Evolutionary conservation across 108 stramenopile species (phyloP).

Genomic region (Nitzschia palea): DNA sequence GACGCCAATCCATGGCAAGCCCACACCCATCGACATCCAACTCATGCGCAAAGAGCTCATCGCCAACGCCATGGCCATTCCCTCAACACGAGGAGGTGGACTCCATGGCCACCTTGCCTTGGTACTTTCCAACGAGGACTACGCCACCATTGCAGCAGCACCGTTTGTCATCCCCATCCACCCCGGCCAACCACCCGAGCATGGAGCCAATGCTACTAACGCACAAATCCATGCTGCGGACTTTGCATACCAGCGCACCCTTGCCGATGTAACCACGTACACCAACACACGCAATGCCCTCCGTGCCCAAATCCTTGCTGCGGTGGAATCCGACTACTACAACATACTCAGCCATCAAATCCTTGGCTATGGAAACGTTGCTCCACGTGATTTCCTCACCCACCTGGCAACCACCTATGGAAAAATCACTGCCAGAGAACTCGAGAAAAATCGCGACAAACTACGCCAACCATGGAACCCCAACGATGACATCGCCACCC

Average conservation of each 20-base stretch:
- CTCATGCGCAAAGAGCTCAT: background rate
- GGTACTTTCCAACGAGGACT: background rate
- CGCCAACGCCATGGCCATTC: too few relatives aligned
- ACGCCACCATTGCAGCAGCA: background rate
- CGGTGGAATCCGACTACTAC: constrained; percentile 1
- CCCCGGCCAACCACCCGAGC: background rate
- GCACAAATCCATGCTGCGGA: background rate
- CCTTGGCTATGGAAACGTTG: constrained; percentile 3
- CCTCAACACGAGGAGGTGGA: too few relatives aligned
- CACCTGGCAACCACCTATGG: constrained; percentile 31
- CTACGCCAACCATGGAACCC: constrained; percentile 14
- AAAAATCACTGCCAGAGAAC: constrained; percentile 14
- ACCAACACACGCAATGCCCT: background rate
- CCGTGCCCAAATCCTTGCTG: background rate
- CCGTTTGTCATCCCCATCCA: background rate
- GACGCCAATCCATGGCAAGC: background rate
- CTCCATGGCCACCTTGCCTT: too few relatives aligned
- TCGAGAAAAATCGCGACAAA: constrained; percentile 7
- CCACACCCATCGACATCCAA: background rate
- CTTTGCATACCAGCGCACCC: too few relatives aligned
- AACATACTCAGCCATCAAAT: constrained; percentile 5
- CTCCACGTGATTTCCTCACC: background rate
- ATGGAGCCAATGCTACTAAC: background rate
- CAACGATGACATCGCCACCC: constrained; percentile 13
- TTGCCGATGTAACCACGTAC: too few relatives aligned